Conservation (phyloP, 106 monocot genomes). For the Dendrobium nobile region DNA sequence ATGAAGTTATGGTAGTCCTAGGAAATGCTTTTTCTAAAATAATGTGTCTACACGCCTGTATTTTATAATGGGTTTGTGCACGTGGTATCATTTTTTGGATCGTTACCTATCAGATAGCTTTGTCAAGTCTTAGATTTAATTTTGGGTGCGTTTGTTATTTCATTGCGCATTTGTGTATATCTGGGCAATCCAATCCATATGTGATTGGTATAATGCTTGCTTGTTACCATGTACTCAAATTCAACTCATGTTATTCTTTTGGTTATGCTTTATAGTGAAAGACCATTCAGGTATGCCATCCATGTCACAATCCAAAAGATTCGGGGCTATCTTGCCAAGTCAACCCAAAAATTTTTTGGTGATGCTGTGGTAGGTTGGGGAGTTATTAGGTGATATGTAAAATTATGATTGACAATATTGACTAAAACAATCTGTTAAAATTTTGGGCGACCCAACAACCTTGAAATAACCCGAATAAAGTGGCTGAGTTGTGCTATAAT, state of each 20-base stretch:
- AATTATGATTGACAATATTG: background rate
- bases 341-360: background rate
- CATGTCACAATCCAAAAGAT: too few relatives aligned
- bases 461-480: background rate
- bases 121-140: background rate
- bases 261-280: background rate
- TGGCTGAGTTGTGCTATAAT: background rate
- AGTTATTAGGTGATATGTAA: background rate
- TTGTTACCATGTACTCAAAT: background rate
- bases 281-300: background rate
- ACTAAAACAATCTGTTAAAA: background rate
- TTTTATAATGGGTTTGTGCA: background rate
- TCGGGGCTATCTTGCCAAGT: too few relatives aligned
- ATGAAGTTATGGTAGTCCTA: background rate
- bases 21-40: background rate
- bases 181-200: background rate
- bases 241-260: background rate
- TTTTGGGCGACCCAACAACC: background rate
- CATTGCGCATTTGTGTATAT: background rate
- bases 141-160: background rate
- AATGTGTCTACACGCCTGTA: background rate
- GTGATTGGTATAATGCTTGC: background rate
- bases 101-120: background rate
- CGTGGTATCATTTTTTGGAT: background rate
- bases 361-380: background rate